Conservation (phyloP, 176 grass and related monocot species). For the Oryza brachyantha region DNA sequence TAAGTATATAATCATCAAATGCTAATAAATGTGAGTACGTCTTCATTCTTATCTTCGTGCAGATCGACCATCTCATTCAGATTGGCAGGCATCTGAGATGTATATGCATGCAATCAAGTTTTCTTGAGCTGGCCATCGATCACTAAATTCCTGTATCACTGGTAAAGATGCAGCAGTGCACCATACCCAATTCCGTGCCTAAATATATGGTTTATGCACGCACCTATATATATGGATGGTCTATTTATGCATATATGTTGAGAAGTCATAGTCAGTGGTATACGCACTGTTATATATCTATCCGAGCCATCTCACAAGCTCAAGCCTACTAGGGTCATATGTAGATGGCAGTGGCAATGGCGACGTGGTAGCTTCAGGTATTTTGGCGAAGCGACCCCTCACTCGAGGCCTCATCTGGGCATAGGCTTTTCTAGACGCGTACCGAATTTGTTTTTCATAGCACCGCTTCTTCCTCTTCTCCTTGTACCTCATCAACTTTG, state of each 20-base stretch:
- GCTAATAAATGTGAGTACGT: no score
- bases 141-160: no score
- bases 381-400: conserved; percentile 66
- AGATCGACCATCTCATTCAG: no score
- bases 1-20: no score
- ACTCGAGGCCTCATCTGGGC: conserved; percentile 64
- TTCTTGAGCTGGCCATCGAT: not conserved
- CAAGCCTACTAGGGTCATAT: conserved; percentile 45
- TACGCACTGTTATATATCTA: not conserved
- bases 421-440: conserved; percentile 59
- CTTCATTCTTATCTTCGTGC: no score
- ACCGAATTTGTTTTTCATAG: conserved; percentile 64
- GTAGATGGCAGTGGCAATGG: not conserved
- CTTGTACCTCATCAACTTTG: conserved; percentile 64
- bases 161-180: not conserved
- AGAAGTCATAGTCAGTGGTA: not conserved
- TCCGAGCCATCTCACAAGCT: conserved; percentile 31
- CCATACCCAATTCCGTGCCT: not conserved
- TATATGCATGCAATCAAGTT: not conserved
- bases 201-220: no score
- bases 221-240: not conserved
- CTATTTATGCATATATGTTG: not conserved
- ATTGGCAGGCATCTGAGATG: not conserved
- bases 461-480: conserved; percentile 67
- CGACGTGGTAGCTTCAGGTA: conserved; percentile 14